Conservation (phyloP, 2,329 filamentous ascomycete genomes). For the Alternaria alternata region DNA sequence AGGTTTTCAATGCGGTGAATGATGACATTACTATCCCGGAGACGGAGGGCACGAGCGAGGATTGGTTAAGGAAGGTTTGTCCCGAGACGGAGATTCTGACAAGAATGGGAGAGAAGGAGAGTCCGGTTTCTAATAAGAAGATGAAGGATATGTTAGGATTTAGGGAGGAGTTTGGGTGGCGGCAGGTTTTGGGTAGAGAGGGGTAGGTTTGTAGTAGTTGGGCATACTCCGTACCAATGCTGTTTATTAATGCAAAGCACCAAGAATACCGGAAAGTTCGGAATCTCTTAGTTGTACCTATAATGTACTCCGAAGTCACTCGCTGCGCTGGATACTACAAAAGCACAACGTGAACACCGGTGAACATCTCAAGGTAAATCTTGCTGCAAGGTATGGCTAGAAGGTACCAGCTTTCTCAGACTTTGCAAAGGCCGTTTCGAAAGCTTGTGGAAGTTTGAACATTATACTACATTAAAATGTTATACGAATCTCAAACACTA, state of each 20-base stretch:
- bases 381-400: background rate
- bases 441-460: background rate
- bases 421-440: too few species aligned
- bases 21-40: conserved; percentile 60
- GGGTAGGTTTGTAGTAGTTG: background rate
- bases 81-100: conserved; percentile 60
- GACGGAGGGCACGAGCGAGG: conserved; percentile 51
- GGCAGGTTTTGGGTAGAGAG: conserved; percentile 17
- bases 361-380: background rate
- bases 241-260: background rate
- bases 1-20: conserved; percentile 70
- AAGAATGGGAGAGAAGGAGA: conserved; percentile 63
- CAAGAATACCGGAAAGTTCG: background rate
- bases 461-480: background rate
- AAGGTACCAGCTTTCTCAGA: background rate
- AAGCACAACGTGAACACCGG: background rate
- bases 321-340: background rate
- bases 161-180: conserved; percentile 64
- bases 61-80: conserved; percentile 59
- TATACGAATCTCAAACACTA: background rate
- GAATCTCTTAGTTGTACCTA: background rate
- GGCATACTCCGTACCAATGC: background rate
- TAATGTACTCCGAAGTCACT: background rate
- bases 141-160: conserved; percentile 65
- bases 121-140: conserved; percentile 67